Percentiles rank a stretch among this genome's conserved stretches.
phyloP scores from a whole-genome alignment of 208 protist species.

The Leishmania braziliensis region DNA sequence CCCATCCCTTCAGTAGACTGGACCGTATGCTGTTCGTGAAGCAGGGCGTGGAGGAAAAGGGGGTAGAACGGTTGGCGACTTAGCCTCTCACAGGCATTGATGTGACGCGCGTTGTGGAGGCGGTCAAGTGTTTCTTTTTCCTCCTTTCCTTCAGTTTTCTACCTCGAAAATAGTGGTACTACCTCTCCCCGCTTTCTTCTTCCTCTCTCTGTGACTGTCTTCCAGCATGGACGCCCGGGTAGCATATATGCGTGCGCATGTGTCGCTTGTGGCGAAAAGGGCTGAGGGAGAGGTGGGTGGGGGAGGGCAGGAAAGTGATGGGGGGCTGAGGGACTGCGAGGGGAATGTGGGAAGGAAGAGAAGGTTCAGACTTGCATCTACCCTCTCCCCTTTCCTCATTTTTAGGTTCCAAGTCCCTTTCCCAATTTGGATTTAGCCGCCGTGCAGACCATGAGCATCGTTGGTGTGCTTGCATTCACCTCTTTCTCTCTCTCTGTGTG shows the following conservation, averaged over 20 bases:
- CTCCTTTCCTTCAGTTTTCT: too few relatives aligned
- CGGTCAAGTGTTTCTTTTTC: not conserved
- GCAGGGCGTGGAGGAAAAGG: not conserved
- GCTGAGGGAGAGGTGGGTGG: not conserved
- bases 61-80: not conserved
- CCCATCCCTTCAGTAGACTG: not conserved
- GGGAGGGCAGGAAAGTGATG: not conserved
- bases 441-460: too few relatives aligned
- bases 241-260: not conserved
- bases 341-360: not conserved
- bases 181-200: too few relatives aligned
- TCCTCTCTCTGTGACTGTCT: not conserved
- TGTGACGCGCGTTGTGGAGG: not conserved
- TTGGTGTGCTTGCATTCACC: not conserved
- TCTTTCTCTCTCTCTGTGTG: not conserved
- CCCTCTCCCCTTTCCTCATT: not conserved
- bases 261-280: not conserved
- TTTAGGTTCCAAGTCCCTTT: not conserved
- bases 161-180: too few relatives aligned
- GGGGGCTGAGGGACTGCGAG: too few relatives aligned
- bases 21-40: not conserved
- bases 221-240: not conserved
- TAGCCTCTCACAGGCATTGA: not conserved
- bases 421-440: not conserved
- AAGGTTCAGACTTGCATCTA: not conserved